Conservation (phyloP, 257 asterid genomes). For the Cruciata laevipes region DNA sequence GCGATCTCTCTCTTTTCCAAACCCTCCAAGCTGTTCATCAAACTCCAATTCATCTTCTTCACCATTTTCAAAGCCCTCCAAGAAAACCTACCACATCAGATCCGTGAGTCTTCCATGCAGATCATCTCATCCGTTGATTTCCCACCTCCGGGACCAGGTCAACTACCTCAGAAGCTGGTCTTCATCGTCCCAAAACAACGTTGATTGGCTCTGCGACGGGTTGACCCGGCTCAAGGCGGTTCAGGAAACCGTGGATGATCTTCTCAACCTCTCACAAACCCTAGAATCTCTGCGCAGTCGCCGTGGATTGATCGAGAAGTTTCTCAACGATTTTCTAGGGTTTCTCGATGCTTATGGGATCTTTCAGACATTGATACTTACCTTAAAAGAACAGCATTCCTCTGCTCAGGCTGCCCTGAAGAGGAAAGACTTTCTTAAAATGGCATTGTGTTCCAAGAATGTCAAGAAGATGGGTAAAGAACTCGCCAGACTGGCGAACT, state of each 20-base stretch:
- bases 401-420: slow-evolving; percentile 53
- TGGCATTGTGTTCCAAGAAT: slow-evolving; percentile 29
- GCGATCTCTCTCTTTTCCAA: slow-evolving; percentile 72
- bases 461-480: slow-evolving; percentile 50
- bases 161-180: slow-evolving; percentile 41
- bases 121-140: slow-evolving; percentile 46
- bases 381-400: slow-evolving; percentile 53
- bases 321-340: slow-evolving; percentile 57
- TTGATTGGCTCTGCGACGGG: slow-evolving; percentile 58
- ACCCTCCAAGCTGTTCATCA: slow-evolving; percentile 29
- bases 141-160: slow-evolving; percentile 53
- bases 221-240: slow-evolving; percentile 44
- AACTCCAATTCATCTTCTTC: slow-evolving; percentile 22
- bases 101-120: slow-evolving; percentile 81
- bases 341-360: slow-evolving; percentile 67
- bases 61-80: slow-evolving; percentile 21
- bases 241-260: slow-evolving; percentile 76
- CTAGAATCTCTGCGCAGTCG: slow-evolving; percentile 38
- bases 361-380: slow-evolving; percentile 50
- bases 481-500: slow-evolving; percentile 33
- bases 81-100: slow-evolving; percentile 52
- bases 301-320: slow-evolving; percentile 44
- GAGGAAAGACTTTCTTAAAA: slow-evolving; percentile 36
- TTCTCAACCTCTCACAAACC: slow-evolving; percentile 73
- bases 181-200: slow-evolving; percentile 15